Evolutionary conservation across 768 basidiomycete genomes (phyloP), one percentile per base, ranked within the genome.

Genomic region (Gloeophyllum trabeum): DNA sequence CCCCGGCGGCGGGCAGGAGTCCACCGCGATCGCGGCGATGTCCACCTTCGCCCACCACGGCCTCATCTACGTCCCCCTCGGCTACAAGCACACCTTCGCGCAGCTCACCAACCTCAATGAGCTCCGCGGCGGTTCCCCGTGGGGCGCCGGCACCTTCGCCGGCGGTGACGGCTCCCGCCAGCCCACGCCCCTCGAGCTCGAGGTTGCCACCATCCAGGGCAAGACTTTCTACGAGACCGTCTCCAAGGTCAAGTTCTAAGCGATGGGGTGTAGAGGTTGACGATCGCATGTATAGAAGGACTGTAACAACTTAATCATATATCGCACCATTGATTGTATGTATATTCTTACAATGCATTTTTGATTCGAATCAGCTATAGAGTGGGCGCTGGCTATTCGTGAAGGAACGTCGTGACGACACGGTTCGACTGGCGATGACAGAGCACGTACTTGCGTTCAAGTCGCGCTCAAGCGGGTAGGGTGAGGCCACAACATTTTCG

Each of bases 1-100:
- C n/a, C 75, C 67, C 7, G 86, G 87, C 42, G 86, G 88, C 45
- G 89, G 89, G n/a, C 88, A 91, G 50, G 82, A 81, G 51, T 46
- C 65, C 3, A 83, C 81, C 3, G 66, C 63, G 36, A 48, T 78
- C 25, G 67, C 53, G 41, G 53, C 63, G 25, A 52, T 86, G 55
- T 73, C 72, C 41, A 75, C 80, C 34, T 53, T 89, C 42, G 56
- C 67, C 5, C 86, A 91, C 56, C 83, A 87, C 44, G 86, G 84
- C 16, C 72, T 83, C 22, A 61, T 73, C 55, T 84, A 62, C 50
- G 81, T 86, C 3, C 85, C 89, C 0, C 63, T 84, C 35, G 87
- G 87, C 0, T 84, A 84, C 52, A 61, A 65, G n/a, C 51, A 62
- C 44, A 61, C 68, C 2, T 71, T 73, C 45, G 43, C 54, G 1